Percentiles rank a stretch among this genome's conserved stretches.
Evolutionary conservation across 352 stramenopile species (phyloP).

Genomic region (Phytophthora gonapodyides): DNA sequence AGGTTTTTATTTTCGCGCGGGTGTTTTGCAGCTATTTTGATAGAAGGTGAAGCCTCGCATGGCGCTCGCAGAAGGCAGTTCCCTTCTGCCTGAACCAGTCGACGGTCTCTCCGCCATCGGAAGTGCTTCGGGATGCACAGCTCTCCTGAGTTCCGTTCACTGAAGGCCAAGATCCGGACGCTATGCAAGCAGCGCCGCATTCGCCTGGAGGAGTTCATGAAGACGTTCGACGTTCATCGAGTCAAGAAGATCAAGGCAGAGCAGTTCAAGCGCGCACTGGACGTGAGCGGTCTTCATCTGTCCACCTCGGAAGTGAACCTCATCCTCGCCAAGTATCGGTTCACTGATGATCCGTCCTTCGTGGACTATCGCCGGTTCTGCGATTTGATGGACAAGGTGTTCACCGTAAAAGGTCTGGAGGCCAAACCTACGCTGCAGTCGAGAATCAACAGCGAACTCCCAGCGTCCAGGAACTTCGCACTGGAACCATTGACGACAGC

Average conservation of each 20-base stretch:
- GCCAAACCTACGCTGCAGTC: slow-evolving; percentile 44
- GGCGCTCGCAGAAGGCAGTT: neutral
- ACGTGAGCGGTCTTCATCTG: slow-evolving; percentile 76
- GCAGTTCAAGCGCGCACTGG: slow-evolving; percentile 81
- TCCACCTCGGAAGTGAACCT: slow-evolving; percentile 52
- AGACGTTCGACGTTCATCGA: slow-evolving; percentile 84
- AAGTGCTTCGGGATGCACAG: slow-evolving; percentile 51
- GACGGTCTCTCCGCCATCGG: no score
- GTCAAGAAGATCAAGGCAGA: slow-evolving; percentile 85
- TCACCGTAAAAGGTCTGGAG: slow-evolving; percentile 79
- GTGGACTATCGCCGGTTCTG: slow-evolving; percentile 85
- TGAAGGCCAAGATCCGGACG: slow-evolving; percentile 80
- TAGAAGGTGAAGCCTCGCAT: slow-evolving; percentile 12
- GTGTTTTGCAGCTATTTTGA: slow-evolving; percentile 42
- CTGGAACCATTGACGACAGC: slow-evolving; percentile 29
- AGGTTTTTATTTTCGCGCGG: slow-evolving; percentile 33
- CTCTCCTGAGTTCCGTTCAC: slow-evolving; percentile 74
- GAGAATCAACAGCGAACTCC: slow-evolving; percentile 41
- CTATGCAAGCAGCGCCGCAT: slow-evolving; percentile 86
- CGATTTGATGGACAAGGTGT: slow-evolving; percentile 85
- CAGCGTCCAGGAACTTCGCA: slow-evolving; percentile 42
- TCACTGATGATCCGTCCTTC: slow-evolving; percentile 61
- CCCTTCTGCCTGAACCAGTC: neutral
- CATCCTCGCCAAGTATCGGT: slow-evolving; percentile 71
- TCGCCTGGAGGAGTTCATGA: slow-evolving; percentile 88